Evolutionary conservation across 2,329 filamentous ascomycete genomes (phyloP).

Genomic region (Colletotrichum siamense): DNA sequence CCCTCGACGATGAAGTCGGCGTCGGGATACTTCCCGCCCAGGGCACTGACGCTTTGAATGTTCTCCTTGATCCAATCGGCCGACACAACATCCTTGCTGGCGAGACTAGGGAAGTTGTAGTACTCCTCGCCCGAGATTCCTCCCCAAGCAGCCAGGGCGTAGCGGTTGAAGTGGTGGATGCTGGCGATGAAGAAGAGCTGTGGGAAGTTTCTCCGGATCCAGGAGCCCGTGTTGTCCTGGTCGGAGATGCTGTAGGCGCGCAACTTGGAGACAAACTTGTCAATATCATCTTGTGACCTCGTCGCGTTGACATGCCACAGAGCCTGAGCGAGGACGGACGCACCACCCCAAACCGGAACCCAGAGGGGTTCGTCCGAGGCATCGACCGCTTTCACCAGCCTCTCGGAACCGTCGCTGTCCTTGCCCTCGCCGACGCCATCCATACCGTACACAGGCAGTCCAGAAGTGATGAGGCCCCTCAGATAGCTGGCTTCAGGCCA

Average conservation of each 20-base stretch:
- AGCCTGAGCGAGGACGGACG: slow-evolving; percentile 52
- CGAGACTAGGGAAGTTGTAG: slow-evolving; percentile 52
- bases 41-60: slow-evolving; percentile 49
- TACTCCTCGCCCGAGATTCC: slow-evolving; percentile 54
- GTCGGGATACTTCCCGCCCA: slow-evolving; percentile 44
- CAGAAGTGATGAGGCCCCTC: background rate
- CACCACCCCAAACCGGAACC: slow-evolving; percentile 55
- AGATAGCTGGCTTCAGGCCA: background rate
- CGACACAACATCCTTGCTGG: slow-evolving; percentile 46
- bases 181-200: slow-evolving; percentile 54
- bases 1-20: slow-evolving; percentile 52
- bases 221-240: slow-evolving; percentile 55
- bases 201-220: slow-evolving; percentile 56
- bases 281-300: slow-evolving; percentile 31
- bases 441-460: background rate
- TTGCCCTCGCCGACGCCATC: slow-evolving; percentile 25
- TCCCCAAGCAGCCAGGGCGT: slow-evolving; percentile 52
- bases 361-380: slow-evolving; percentile 47
- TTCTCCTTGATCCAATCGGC: slow-evolving; percentile 51
- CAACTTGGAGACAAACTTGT: slow-evolving; percentile 40
- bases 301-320: slow-evolving; percentile 43
- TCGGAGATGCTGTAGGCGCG: slow-evolving; percentile 57
- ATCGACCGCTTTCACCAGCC: slow-evolving; percentile 39
- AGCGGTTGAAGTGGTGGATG: slow-evolving; percentile 55
- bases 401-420: slow-evolving; percentile 38